Evolutionary conservation across 2,329 filamentous ascomycete genomes (phyloP).

Genomic region (Exophiala bonariae): DNA sequence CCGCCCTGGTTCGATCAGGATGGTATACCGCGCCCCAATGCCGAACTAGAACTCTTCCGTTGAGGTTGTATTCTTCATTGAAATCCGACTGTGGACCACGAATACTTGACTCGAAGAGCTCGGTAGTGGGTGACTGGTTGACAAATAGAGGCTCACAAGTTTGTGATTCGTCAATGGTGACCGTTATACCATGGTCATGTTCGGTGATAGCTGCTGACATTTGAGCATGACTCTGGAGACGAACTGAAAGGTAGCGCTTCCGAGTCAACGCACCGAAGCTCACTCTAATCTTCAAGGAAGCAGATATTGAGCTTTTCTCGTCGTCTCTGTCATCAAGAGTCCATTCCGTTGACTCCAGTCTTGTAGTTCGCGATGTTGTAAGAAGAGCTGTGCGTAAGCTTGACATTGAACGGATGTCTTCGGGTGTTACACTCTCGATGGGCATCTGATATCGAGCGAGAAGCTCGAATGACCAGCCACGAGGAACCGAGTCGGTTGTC

Average conservation of each 20-base stretch:
- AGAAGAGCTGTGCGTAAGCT: conserved; percentile 9
- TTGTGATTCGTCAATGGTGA: conserved; percentile 2
- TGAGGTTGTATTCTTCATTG: conserved; percentile 51
- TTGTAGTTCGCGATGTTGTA: conserved; percentile 14
- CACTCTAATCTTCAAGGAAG: conserved; percentile 9
- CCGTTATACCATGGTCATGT: neutral
- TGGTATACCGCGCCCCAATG: conserved; percentile 55
- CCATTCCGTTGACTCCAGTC: conserved; percentile 14
- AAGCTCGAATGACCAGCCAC: conserved; percentile 17
- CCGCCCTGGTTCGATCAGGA: conserved; percentile 45
- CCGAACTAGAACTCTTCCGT: conserved; percentile 49
- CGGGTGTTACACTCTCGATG: too few species aligned
- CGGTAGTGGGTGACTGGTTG: neutral
- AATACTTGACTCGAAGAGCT: conserved; percentile 10
- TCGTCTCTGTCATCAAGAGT: neutral
- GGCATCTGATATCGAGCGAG: conserved; percentile 3
- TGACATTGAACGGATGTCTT: too few species aligned
- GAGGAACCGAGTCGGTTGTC: conserved; percentile 14
- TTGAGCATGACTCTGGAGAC: neutral
- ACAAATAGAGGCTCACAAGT: neutral
- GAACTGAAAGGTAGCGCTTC: conserved; percentile 8
- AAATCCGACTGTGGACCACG: conserved; percentile 34
- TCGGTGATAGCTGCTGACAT: neutral
- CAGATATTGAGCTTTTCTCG: neutral
- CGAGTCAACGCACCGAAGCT: conserved; percentile 8